Base-by-base conservation (phyloP, 2,329 filamentous ascomycete species). In the Alternaria panax region DNA sequence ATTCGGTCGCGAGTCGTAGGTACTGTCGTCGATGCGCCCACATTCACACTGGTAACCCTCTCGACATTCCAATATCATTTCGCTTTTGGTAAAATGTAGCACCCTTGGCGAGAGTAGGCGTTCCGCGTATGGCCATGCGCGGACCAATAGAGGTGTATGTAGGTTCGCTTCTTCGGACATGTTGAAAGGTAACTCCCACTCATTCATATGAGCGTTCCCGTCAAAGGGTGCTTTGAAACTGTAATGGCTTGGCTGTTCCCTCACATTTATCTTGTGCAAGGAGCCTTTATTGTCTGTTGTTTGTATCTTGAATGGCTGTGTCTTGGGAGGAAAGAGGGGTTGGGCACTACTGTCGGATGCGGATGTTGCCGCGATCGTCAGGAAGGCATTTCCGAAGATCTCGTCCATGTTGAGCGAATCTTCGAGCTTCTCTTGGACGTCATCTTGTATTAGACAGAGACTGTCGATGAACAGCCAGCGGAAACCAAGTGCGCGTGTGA, bases 381-480 rank as follows among this genome's bases (percentile, higher is more conserved):
- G 54, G 57, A 75, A 75, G 1, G 74, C 71, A 40, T 75, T 75
- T 3, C 68, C 67, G 54, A 72, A 77, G 8, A 75, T 67, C 22
- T 69, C 57, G 50, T 72, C 72, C 65, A 75, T 68, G 9, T 65
- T 56, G 28, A 72, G 56, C 20, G 74, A 71, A 36, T 71, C 70
- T 47, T 71, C 64, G 7, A 70, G 60, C 51, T 69, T 75, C 18
- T 75, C 66, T 7, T 63, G 48, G 18, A 45, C 47, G 42, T 76
- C 74, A 46, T 76, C 72, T 55, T 77, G 75, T 12, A 75, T 28
- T 1, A 77, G 64, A 56, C 75, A 77, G 11, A 77, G 55, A 4
- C 70, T 63, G 55, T 79, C 77, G 34, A 78, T 74, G 70, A 75
- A 79, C 0, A 79, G 62, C 61, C 72, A 78, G 6, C 71, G 70